phyloP scores from a whole-genome alignment of 495 filamentous ascomycete genomes.

The Diplogelasinospora grovesii region DNA sequence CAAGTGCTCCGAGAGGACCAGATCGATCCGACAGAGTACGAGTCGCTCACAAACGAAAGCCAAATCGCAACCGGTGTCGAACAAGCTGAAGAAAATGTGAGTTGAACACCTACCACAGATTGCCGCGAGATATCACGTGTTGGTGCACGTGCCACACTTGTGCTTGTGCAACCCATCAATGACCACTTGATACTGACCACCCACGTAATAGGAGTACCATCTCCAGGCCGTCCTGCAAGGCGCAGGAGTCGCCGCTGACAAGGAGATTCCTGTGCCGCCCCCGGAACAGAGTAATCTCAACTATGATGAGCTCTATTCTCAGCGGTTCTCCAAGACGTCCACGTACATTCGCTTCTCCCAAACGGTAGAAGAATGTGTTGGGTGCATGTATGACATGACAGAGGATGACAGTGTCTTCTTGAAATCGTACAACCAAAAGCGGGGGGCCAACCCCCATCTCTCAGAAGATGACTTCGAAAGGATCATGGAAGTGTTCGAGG shows the following conservation, averaged over 20 bases:
- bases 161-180: conserved; percentile 20
- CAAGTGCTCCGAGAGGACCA: conserved; percentile 82
- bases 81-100: conserved; percentile 91
- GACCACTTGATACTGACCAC: conserved; percentile 26
- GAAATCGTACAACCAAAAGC: conserved; percentile 73
- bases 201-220: conserved; percentile 79
- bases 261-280: conserved; percentile 82
- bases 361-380: conserved; percentile 88
- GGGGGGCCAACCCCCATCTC: conserved; percentile 54
- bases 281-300: conserved; percentile 67
- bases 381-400: conserved; percentile 83
- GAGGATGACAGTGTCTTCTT: conserved; percentile 83
- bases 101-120: conserved; percentile 46
- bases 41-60: conserved; percentile 44
- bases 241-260: conserved; percentile 58
- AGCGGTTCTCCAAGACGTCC: conserved; percentile 69
- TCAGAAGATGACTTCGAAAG: conserved; percentile 87
- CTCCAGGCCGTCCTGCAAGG: conserved; percentile 85
- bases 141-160: conserved; percentile 45
- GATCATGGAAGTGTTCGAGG: conserved; percentile 92
- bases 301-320: conserved; percentile 85
- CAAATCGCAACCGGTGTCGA: conserved; percentile 95
- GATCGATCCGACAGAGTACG: conserved; percentile 67
- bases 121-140: conserved; percentile 38
- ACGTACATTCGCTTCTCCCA: conserved; percentile 97